phyloP scores from a whole-genome alignment of 1,139 yeast species.

The Zygoascus sp. region DNA sequence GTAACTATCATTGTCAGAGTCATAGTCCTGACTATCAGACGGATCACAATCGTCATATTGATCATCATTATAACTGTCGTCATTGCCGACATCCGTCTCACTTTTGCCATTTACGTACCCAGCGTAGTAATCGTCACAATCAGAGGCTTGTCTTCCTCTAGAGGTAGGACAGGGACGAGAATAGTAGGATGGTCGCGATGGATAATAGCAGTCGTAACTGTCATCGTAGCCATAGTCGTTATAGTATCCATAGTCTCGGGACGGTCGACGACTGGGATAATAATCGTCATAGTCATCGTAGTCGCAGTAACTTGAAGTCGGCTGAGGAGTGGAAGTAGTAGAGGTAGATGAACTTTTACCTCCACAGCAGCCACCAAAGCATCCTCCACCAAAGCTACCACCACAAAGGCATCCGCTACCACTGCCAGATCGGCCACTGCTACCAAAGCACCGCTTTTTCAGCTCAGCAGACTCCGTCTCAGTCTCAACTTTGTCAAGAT shows the following conservation, averaged over 20 bases:
- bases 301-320: conserved; percentile 4
- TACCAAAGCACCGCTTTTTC: conserved; percentile 13
- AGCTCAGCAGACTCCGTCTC: background rate
- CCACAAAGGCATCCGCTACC: conserved; percentile 5
- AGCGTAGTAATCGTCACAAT: conserved; percentile 4
- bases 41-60: background rate
- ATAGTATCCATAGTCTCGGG: conserved; percentile 1
- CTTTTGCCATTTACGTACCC: conserved; percentile 1
- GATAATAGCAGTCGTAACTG: background rate
- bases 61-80: conserved; percentile 7
- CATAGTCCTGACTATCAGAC: conserved; percentile 3
- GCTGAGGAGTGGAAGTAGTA: conserved; percentile 1
- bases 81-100: background rate
- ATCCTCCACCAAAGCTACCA: conserved; percentile 8
- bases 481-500: conserved; percentile 3
- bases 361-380: conserved; percentile 3
- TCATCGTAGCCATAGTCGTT: conserved; percentile 6
- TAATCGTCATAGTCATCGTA: conserved; percentile 7
- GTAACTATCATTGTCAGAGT: conserved; percentile 8
- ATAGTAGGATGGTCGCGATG: background rate
- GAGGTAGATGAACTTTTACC: conserved; percentile 1
- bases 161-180: background rate
- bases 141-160: conserved; percentile 1
- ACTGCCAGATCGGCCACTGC: conserved; percentile 1
- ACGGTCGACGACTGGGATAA: conserved; percentile 4